Evolutionary conservation across 352 stramenopile species (phyloP), one percentile per base, ranked within the genome.

Genomic region (Sclerospora graminicola): DNA sequence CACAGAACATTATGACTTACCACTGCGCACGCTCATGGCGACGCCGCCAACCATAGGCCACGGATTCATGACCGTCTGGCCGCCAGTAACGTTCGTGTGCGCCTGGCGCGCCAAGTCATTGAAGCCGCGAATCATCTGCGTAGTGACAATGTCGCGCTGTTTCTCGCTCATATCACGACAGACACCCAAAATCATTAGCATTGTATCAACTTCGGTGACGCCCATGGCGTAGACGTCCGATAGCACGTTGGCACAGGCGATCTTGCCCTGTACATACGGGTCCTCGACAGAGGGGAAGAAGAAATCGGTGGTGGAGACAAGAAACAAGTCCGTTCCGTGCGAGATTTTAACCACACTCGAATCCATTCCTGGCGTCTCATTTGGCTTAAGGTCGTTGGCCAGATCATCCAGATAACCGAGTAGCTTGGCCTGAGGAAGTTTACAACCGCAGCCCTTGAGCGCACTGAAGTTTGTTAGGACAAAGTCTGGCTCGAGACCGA

Each of bases 381-480:
- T 97, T 15, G 88, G 66, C 52, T 95, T 94, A 48, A 96, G 79
- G 35, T 94, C 86, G 42, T 96, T 85, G 15, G 83, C 60, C 39
- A 97, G 60, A 34, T 86, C 62, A 32, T 84, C 69, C 27, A 98
- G 58, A 64, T 97, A 96, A 33, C 82, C 75, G 52, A 97, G 80
- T 48, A 98, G 65, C 68, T 97, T 94, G 40, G 79, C 63, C 60
- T 97, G 89, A 18, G 89, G 84, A 41, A 98, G 76, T 66, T 98
- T 98, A 71, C 92, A 98, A 63, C 89, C 92, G 81, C 92, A 98
- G 63, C 92, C 92, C 65, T 98, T 98, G 40, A 97, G 76, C 24
- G 66, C 66, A 31, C 73, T 91, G 49, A 86, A 94, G 48, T 90
- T 69, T 23, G 79, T 90, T 18, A 93, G 65, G 18, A 76, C 66